Conservation (phyloP, 2,329 filamentous ascomycete genomes). For the Fusarium odoratissimum region DNA sequence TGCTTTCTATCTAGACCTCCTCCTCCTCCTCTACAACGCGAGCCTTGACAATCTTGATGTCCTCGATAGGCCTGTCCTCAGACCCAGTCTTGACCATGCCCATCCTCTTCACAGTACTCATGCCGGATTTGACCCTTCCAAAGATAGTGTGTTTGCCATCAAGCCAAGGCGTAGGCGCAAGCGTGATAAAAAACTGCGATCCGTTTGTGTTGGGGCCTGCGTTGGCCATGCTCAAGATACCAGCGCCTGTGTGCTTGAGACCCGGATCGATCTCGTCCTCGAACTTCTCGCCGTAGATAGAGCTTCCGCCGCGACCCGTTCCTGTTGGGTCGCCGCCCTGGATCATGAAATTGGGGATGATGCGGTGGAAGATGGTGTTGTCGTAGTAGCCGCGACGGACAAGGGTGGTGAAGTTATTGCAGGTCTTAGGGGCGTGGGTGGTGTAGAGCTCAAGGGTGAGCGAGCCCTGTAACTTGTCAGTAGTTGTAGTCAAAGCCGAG, state of each 20-base stretch:
- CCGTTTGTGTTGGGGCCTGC: slow-evolving; percentile 93
- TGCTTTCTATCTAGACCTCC: slow-evolving; percentile 26
- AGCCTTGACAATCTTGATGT: slow-evolving; percentile 83
- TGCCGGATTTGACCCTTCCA: slow-evolving; percentile 85
- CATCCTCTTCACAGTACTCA: slow-evolving; percentile 87
- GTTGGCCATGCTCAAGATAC: slow-evolving; percentile 97
- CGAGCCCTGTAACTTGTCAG: slow-evolving; percentile 68
- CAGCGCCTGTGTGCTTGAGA: slow-evolving; percentile 92
- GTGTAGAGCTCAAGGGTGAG: slow-evolving; percentile 92
- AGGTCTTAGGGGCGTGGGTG: slow-evolving; percentile 87
- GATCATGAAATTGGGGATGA: slow-evolving; percentile 97
- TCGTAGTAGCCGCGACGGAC: slow-evolving; percentile 89
- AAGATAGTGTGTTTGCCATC: slow-evolving; percentile 99
- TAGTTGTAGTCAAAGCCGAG: not conserved
- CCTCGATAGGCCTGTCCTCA: slow-evolving; percentile 84
- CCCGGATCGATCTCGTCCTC: slow-evolving; percentile 85
- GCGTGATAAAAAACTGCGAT: slow-evolving; percentile 94
- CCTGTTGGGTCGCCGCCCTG: slow-evolving; percentile 95
- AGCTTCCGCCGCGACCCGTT: slow-evolving; percentile 87
- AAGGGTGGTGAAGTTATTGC: slow-evolving; percentile 87
- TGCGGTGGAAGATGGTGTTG: slow-evolving; percentile 86
- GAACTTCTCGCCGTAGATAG: slow-evolving; percentile 94
- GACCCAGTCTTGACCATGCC: slow-evolving; percentile 84
- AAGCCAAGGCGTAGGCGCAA: slow-evolving; percentile 94
- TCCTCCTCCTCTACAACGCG: slow-evolving; percentile 73